Percentiles rank a stretch among this genome's conserved stretches.
Evolutionary conservation across 1,284 basidiomycete species (phyloP).

Genomic region (Peniophora sp.): DNA sequence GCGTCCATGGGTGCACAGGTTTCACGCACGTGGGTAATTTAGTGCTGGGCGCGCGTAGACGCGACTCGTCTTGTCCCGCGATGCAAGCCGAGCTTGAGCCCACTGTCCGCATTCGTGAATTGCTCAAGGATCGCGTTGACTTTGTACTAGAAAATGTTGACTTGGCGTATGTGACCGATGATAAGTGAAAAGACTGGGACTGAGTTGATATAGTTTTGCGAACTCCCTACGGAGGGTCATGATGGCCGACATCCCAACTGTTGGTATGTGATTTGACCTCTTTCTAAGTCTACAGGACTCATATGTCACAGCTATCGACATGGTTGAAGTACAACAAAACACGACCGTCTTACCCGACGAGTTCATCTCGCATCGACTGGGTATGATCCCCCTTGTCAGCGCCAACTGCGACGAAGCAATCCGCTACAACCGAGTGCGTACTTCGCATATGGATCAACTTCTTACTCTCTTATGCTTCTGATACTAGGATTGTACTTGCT

Average conservation of each 20-base stretch:
- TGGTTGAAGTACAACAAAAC: slow-evolving; percentile 90
- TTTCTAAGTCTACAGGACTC: background rate
- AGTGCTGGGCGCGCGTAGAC: background rate
- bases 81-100: slow-evolving; percentile 36
- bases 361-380: slow-evolving; percentile 93
- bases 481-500: slow-evolving; percentile 85
- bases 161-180: slow-evolving; percentile 56
- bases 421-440: slow-evolving; percentile 68
- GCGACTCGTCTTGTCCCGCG: slow-evolving; percentile 1
- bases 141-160: slow-evolving; percentile 93
- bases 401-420: slow-evolving; percentile 80
- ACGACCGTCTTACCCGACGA: slow-evolving; percentile 95
- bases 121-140: slow-evolving; percentile 75
- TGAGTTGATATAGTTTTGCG: slow-evolving; percentile 52
- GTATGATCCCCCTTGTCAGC: slow-evolving; percentile 89
- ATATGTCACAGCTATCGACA: slow-evolving; percentile 76
- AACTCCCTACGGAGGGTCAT: slow-evolving; percentile 86
- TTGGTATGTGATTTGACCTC: slow-evolving; percentile 51
- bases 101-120: slow-evolving; percentile 68
- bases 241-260: slow-evolving; percentile 93
- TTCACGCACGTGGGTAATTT: no score
- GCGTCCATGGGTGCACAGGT: no score
- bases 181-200: slow-evolving; percentile 8
- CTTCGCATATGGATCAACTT: background rate
- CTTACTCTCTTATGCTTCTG: slow-evolving; percentile 5